Percentiles rank a stretch among this genome's conserved stretches.
These are phyloP conservation scores for Verruconis gallopava DNA, from an alignment of 2,329 filamentous ascomycete species.

Conservation along the genomic window DNA sequence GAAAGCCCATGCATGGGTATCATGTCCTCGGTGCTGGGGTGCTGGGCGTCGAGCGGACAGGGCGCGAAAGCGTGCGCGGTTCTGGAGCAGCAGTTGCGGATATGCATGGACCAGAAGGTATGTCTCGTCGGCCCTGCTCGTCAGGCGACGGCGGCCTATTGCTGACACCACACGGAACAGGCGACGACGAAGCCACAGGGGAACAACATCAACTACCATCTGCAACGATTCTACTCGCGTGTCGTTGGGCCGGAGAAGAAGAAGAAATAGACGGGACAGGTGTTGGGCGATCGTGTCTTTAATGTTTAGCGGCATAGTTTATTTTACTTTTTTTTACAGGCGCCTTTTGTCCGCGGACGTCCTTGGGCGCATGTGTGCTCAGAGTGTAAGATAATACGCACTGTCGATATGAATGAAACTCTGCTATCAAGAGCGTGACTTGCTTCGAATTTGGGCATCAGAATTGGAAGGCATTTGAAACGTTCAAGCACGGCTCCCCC, in stretches of 20 bases:
- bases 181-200: conserved; percentile 46
- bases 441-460: too few relatives aligned
- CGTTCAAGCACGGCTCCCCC: too few relatives aligned
- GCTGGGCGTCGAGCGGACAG: conserved; percentile 71
- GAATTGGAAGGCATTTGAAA: too few relatives aligned
- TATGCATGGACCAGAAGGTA: conserved; percentile 72
- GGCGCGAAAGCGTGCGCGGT: conserved; percentile 46
- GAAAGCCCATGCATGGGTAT: conserved; percentile 51
- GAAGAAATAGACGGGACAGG: too few relatives aligned
- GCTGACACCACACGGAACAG: conserved; percentile 17
- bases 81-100: conserved; percentile 47
- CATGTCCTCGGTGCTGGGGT: conserved; percentile 61
- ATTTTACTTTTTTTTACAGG: too few relatives aligned
- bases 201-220: conserved; percentile 84
- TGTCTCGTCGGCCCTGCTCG: conserved; percentile 20
- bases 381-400: too few relatives aligned
- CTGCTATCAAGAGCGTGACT: too few relatives aligned
- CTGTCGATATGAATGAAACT: too few relatives aligned
- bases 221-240: conserved; percentile 62
- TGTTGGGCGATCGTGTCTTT: too few relatives aligned
- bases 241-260: conserved; percentile 56
- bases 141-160: not conserved
- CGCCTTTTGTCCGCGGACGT: too few relatives aligned
- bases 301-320: too few relatives aligned
- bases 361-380: too few relatives aligned